Percentiles rank a stretch among this genome's conserved stretches.
Evolutionary conservation across 768 basidiomycete genomes (phyloP).

Genomic region (Filobasidium floriforme): DNA sequence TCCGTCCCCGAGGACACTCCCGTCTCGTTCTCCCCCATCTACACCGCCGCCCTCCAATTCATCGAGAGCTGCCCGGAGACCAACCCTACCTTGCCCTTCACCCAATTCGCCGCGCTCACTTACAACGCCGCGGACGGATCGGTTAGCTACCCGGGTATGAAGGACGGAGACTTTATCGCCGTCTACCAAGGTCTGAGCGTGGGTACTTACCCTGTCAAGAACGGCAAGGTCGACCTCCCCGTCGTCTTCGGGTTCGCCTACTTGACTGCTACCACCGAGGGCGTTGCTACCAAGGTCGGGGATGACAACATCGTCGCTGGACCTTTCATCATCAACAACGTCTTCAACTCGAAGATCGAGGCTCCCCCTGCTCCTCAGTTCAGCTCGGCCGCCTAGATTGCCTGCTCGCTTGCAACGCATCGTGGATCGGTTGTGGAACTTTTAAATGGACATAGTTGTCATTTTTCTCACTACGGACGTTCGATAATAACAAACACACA

Average conservation of each 20-base stretch:
- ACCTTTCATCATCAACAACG: constrained; percentile 7
- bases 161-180: constrained; percentile 28
- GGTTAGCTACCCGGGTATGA: constrained; percentile 8
- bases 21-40: constrained; percentile 37
- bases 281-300: constrained; percentile 19
- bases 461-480: background rate
- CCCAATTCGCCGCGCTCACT: constrained; percentile 7
- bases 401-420: background rate
- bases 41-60: constrained; percentile 47
- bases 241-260: constrained; percentile 33
- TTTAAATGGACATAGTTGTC: background rate
- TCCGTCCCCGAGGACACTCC: constrained; percentile 52
- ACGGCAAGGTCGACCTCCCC: constrained; percentile 31
- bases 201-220: constrained; percentile 27
- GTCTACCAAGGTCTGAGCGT: constrained; percentile 35
- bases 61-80: constrained; percentile 51
- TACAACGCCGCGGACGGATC: background rate
- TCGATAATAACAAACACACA: background rate
- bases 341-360: constrained; percentile 3
- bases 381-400: background rate
- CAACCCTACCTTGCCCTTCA: constrained; percentile 50
- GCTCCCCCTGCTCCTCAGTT: constrained; percentile 6
- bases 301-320: constrained; percentile 23
- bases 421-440: background rate
- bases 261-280: constrained; percentile 32